Base-by-base conservation (phyloP, 371 early-diverging fungal species). In the Rhizopus sp. region DNA sequence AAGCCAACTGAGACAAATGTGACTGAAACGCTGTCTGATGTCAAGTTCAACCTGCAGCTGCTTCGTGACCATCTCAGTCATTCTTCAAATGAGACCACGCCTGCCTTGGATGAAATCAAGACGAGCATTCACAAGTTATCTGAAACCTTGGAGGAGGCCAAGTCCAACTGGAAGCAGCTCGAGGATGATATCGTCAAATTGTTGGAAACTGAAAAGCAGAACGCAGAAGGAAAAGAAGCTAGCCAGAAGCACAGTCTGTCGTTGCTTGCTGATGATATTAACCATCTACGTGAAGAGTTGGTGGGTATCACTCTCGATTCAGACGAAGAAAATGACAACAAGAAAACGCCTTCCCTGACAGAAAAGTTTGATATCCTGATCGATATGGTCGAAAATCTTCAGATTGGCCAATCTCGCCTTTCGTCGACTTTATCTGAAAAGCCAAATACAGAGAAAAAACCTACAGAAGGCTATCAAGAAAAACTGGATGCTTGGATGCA, bases 291-390 rank as follows among this genome's bases (percentile, higher is more conserved):
- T 5, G 64, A 64, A 30, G 73, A 69, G 5, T 39, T 75, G 5
- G 13, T 55, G 6, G 70, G 70, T 45, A 53, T 59, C 15, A 50
- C 54, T 29, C 29, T 33, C 7, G 51, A 64, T 23, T 39, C 48
- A 2, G 47, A 51, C 5, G 42, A 32, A 29, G 50, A 31, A 29
- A 51, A 59, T 6, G 50, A 17, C 30, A 47, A 41, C 9, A 51
- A 50, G 44, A 65, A 59, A 1, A 10, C 44, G 2, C 51, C 63
- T 8, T 72, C 69, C 3, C 51, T 71, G 1, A 59, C 68, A 4
- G 65, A 67, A 23, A 73, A 77, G 49, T 67, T 77, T 53, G 71
- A 77, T 37, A 64, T 68, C 29, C 44, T 77, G 35, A 65, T 71
- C 37, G 62, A 73, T 50, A 68, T 73, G 63, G 60, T 77, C 34